phyloP scores from a whole-genome alignment of 352 stramenopile genomes.

The Globisporangium megalacanthum region DNA sequence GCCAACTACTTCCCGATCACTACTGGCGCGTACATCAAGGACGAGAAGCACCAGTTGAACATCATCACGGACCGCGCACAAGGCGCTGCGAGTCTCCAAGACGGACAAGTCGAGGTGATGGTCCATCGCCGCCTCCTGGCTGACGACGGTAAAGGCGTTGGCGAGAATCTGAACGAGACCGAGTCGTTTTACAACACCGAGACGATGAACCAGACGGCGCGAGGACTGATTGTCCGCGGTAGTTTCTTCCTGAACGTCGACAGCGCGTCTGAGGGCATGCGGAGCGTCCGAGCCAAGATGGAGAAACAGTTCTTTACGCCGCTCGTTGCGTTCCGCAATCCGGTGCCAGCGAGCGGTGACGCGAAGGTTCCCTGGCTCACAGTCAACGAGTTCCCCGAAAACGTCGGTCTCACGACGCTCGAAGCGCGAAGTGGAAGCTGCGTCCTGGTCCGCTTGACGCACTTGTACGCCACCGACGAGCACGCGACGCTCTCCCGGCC shows the following conservation, averaged over 20 bases:
- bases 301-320: conserved; percentile 64
- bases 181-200: conserved; percentile 74
- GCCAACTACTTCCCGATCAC: conserved; percentile 99
- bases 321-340: conserved; percentile 51
- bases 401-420: conserved; percentile 93
- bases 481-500: conserved; percentile 72
- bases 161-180: conserved; percentile 90
- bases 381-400: conserved; percentile 75
- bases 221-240: conserved; percentile 62
- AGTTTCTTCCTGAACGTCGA: conserved; percentile 72
- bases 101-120: conserved; percentile 96
- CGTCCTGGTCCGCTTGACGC: conserved; percentile 89
- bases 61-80: conserved; percentile 92
- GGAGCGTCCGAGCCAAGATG: conserved; percentile 53
- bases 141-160: conserved; percentile 93
- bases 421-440: conserved; percentile 60
- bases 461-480: conserved; percentile 91
- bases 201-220: conserved; percentile 47
- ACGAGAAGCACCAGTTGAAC: conserved; percentile 75
- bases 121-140: conserved; percentile 91
- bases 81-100: conserved; percentile 85
- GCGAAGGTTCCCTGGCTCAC: conserved; percentile 64
- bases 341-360: conserved; percentile 18
- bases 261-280: conserved; percentile 44
- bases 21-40: conserved; percentile 91